Evolutionary conservation across 2,329 filamentous ascomycete species (phyloP).

Genomic region (Setomelanomma holmii): DNA sequence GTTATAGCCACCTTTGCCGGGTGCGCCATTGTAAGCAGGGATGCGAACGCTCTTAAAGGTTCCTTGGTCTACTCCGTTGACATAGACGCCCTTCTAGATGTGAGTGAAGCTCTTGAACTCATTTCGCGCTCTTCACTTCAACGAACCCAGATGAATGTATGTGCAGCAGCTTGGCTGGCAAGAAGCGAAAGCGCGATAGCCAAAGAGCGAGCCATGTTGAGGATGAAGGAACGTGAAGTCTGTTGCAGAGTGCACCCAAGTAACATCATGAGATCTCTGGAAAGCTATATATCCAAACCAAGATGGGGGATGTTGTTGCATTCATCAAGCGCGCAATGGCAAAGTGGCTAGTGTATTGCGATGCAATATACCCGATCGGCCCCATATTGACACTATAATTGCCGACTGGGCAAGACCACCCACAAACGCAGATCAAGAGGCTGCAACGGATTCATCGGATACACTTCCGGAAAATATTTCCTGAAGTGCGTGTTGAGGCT

Average conservation of each 20-base stretch:
- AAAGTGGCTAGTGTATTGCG: conserved; percentile 14
- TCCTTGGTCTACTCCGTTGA: conserved; percentile 42
- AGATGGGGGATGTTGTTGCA: not conserved
- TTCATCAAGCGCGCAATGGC: not conserved
- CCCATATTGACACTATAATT: conserved; percentile 26
- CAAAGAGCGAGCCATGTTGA: conserved; percentile 17
- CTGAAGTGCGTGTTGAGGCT: not conserved
- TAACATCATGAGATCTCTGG: not conserved
- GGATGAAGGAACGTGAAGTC: not conserved
- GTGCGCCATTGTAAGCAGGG: conserved; percentile 45
- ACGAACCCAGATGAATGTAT: conserved; percentile 39
- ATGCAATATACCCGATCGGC: conserved; percentile 26
- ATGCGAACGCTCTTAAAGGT: conserved; percentile 37
- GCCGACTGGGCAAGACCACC: conserved; percentile 3
- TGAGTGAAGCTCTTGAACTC: not conserved
- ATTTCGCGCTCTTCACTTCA: no score
- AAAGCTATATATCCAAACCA: not conserved
- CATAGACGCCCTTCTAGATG: conserved; percentile 32
- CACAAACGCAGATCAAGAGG: conserved; percentile 3
- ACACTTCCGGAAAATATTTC: conserved; percentile 5
- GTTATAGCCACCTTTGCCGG: conserved; percentile 45
- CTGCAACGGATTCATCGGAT: conserved; percentile 10
- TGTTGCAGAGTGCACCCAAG: not conserved
- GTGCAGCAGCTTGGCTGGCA: conserved; percentile 25
- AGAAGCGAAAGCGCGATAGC: conserved; percentile 25